A percentile compares a stretch with the other conserved stretches of the same genome.
These are phyloP conservation scores for Mortierella alpina DNA, from an alignment of 192 early-diverging fungal genomes.

Conservation along the genomic window DNA sequence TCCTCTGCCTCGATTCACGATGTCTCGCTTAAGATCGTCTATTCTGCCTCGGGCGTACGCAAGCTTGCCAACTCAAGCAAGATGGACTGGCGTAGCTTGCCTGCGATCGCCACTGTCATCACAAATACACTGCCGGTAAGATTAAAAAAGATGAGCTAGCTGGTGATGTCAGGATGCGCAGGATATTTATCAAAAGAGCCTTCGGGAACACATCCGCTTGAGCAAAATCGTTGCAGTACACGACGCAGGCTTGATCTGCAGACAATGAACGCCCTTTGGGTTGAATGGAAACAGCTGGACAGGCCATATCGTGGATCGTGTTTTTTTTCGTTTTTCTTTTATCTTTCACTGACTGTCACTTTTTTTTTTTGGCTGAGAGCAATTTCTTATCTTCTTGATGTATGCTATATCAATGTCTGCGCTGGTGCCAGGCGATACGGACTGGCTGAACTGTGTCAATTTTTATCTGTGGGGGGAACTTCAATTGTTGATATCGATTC, in stretches of 20 bases:
- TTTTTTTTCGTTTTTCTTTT: not conserved
- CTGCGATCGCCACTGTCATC: constrained; percentile 43
- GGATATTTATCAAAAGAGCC: too few relatives aligned
- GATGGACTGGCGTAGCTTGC: constrained; percentile 52
- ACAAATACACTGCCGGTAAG: constrained; percentile 45
- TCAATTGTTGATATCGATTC: not conserved
- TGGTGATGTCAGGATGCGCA: not conserved
- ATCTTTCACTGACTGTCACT: not conserved
- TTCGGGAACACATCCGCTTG: too few relatives aligned
- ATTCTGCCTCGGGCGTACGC: constrained; percentile 26
- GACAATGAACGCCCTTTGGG: too few relatives aligned
- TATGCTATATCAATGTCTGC: not conserved
- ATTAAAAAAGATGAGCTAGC: not conserved
- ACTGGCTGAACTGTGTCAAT: not conserved
- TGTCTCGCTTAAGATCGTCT: constrained; percentile 34
- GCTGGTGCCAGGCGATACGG: not conserved
- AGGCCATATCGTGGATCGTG: too few relatives aligned
- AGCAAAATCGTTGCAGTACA: too few relatives aligned
- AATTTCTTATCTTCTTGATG: constrained; percentile 29
- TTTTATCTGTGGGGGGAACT: constrained; percentile 5
- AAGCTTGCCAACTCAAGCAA: constrained; percentile 37
- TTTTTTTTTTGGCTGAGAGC: constrained; percentile 2
- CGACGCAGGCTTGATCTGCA: too few relatives aligned
- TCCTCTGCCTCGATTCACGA: constrained; percentile 10
- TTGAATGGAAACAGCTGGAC: too few relatives aligned